A percentile compares a stretch with the other conserved stretches of the same genome.
Conservation (phyloP, 352 stramenopile species). For the Aphanomyces astaci region DNA sequence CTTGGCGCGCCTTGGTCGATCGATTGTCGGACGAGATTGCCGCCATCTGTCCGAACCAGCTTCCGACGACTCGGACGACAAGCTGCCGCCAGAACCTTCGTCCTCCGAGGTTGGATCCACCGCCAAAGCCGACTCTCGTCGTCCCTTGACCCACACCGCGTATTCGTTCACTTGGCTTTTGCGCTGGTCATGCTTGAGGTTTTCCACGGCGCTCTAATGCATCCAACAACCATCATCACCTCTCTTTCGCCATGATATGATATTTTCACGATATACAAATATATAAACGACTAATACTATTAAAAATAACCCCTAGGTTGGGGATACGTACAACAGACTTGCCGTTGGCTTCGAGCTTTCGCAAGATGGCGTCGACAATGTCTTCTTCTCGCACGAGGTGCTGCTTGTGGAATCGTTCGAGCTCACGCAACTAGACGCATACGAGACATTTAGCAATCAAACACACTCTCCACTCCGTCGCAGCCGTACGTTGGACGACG, state of each 20-base stretch:
- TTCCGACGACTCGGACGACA: neutral
- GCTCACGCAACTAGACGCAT: neutral
- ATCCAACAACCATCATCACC: too few species aligned
- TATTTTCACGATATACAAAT: too few species aligned
- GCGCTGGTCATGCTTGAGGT: slow-evolving; percentile 39
- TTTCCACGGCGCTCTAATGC: slow-evolving; percentile 15
- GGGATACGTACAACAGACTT: slow-evolving; percentile 20
- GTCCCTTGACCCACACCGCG: slow-evolving; percentile 45
- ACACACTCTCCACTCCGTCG: neutral
- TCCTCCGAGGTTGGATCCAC: neutral
- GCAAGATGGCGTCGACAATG: slow-evolving; percentile 24
- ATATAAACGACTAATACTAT: too few species aligned
- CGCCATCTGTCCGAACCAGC: neutral
- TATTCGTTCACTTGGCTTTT: slow-evolving; percentile 41
- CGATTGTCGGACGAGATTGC: too few species aligned
- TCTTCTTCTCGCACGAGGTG: slow-evolving; percentile 23
- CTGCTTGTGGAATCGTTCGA: slow-evolving; percentile 6
- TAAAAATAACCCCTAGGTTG: too few species aligned
- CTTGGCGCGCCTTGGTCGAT: too few species aligned
- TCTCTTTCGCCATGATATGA: too few species aligned
- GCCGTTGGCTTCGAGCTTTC: slow-evolving; percentile 21
- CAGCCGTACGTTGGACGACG: neutral
- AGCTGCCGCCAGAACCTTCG: neutral
- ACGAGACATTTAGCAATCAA: neutral
- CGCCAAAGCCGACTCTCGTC: neutral